phyloP scores from a whole-genome alignment of 1,139 yeast genomes.

The Komagataea norvegica region DNA sequence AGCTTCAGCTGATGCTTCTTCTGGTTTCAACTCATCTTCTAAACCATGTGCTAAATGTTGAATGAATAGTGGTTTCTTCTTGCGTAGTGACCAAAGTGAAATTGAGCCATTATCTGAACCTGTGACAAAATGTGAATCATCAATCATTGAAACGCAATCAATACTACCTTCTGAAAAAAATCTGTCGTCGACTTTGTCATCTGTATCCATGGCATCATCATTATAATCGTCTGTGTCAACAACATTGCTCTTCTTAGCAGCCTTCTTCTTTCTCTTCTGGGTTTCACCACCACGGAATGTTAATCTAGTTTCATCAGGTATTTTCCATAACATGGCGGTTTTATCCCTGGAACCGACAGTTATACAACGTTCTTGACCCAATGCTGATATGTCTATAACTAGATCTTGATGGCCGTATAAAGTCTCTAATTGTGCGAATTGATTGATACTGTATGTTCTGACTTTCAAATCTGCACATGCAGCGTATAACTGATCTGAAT shows the following conservation, averaged over 20 bases:
- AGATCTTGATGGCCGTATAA: slow-evolving; percentile 94
- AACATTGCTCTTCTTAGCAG: slow-evolving; percentile 34
- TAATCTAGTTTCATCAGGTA: slow-evolving; percentile 87
- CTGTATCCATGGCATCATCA: slow-evolving; percentile 29
- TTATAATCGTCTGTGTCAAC: slow-evolving; percentile 8
- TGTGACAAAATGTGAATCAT: slow-evolving; percentile 87
- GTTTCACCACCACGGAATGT: slow-evolving; percentile 90
- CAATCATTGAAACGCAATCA: slow-evolving; percentile 87
- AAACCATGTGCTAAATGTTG: slow-evolving; percentile 75
- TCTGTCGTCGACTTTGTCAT: slow-evolving; percentile 33
- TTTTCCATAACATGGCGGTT: slow-evolving; percentile 95
- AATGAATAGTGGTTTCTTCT: slow-evolving; percentile 78
- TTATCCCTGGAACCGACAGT: slow-evolving; percentile 94
- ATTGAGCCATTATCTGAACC: slow-evolving; percentile 94
- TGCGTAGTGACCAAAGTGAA: slow-evolving; percentile 81
- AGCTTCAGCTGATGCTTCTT: slow-evolving; percentile 66
- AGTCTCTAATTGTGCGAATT: slow-evolving; percentile 83
- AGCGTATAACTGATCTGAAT: slow-evolving; percentile 81
- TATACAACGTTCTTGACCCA: slow-evolving; percentile 85
- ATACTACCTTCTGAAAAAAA: slow-evolving; percentile 79
- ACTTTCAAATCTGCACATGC: slow-evolving; percentile 91
- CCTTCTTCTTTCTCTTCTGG: slow-evolving; percentile 40
- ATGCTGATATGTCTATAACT: slow-evolving; percentile 74
- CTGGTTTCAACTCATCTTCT: slow-evolving; percentile 45
- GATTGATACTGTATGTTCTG: slow-evolving; percentile 80